Percentiles rank a stretch among this genome's conserved stretches.
These are phyloP conservation scores for Termitomyces sp. DNA, from an alignment of 768 basidiomycete genomes.

Conservation along the genomic window DNA sequence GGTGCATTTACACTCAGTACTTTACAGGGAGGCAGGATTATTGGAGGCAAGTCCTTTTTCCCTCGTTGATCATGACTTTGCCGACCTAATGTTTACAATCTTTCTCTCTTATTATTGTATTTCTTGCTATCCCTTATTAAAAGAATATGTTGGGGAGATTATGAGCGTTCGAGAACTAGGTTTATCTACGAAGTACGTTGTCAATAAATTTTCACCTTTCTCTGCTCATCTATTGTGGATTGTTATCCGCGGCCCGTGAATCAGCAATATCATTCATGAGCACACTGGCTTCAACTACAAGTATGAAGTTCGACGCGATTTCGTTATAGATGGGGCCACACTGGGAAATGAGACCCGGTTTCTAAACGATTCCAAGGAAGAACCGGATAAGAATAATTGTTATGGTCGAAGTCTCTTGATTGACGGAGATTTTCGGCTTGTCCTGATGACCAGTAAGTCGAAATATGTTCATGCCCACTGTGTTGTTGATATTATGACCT, in stretches of 20 bases:
- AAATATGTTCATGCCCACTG: not conserved
- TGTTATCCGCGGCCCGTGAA: not conserved
- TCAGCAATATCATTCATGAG: conserved; percentile 4
- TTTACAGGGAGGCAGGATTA: conserved; percentile 9
- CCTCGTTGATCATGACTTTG: not conserved
- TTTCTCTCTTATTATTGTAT: not conserved
- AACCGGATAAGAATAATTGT: conserved; percentile 14
- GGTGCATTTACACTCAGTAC: conserved; percentile 37
- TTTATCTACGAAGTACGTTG: not conserved
- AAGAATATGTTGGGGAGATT: conserved; percentile 39
- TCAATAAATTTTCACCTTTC: not conserved
- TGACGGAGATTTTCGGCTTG: conserved; percentile 5
- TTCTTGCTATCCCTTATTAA: not conserved
- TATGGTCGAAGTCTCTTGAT: conserved; percentile 8
- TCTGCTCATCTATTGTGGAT: not conserved
- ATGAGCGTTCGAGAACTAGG: not conserved
- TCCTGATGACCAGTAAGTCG: not conserved
- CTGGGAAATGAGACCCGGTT: conserved; percentile 21
- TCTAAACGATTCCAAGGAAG: conserved; percentile 15
- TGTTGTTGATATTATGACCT: not conserved
- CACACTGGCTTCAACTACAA: conserved; percentile 10
- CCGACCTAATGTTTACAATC: not conserved
- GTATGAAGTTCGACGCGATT: not conserved
- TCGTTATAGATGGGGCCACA: conserved; percentile 2
- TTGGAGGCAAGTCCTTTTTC: conserved; percentile 19